Conservation (phyloP, 2,329 filamentous ascomycete species). For the Mollisiaceae sp. region DNA sequence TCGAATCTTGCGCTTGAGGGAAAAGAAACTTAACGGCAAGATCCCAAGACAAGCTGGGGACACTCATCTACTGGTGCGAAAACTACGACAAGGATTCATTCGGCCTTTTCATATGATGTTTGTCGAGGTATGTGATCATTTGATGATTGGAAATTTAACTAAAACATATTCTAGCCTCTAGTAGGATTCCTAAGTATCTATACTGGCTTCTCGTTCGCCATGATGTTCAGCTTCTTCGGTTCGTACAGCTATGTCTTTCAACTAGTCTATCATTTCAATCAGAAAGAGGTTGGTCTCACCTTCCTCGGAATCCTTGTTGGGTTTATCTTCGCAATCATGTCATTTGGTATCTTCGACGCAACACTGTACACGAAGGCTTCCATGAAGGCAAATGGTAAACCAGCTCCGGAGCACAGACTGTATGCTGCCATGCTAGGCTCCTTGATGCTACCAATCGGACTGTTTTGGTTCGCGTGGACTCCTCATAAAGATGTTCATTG, state of each 20-base stretch:
- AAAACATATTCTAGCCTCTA: conserved; percentile 56
- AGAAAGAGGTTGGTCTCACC: conserved; percentile 40
- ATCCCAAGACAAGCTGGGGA: conserved; percentile 26
- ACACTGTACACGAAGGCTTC: conserved; percentile 53
- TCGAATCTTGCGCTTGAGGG: conserved; percentile 32
- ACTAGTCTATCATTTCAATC: conserved; percentile 50
- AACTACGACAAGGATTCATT: conserved; percentile 40
- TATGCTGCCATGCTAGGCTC: conserved; percentile 59
- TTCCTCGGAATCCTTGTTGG: conserved; percentile 38
- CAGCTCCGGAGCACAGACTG: conserved; percentile 61
- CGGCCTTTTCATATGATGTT: conserved; percentile 63
- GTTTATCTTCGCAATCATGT: conserved; percentile 38
- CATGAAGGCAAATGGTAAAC: conserved; percentile 25
- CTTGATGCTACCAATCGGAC: conserved; percentile 36
- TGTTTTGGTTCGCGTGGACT: conserved; percentile 46
- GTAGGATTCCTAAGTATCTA: conserved; percentile 55
- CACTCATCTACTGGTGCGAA: conserved; percentile 28
- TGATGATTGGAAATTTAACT: conserved; percentile 16
- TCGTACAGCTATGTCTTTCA: conserved; percentile 57
- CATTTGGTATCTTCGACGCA: conserved; percentile 54
- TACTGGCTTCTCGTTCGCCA: conserved; percentile 56
- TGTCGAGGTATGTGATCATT: conserved; percentile 54
- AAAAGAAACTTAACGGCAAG: conserved; percentile 43
- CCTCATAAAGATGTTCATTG: conserved; percentile 34
- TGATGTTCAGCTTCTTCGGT: conserved; percentile 60